Evolutionary conservation across 2,329 filamentous ascomycete species (phyloP), one percentile per base, ranked within the genome.

Genomic region (Lachnellula cervina): DNA sequence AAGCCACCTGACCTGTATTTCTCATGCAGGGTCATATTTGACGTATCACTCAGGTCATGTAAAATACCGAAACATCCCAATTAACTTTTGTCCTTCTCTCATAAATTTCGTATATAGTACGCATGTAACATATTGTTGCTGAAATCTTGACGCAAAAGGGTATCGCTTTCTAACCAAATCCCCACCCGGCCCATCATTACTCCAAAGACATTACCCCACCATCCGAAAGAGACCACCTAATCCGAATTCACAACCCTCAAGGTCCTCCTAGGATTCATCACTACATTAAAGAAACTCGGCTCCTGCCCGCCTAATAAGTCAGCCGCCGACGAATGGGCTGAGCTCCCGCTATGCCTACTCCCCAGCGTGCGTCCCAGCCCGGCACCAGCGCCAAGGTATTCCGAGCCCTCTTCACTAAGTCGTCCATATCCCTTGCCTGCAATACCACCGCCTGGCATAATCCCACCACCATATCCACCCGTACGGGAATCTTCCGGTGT

Each of bases 241-340:
- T 69, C 66, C 40, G 53, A 54, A 59, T 89, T 89, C 21, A 89
- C 84, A 37, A 89, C 85, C 65, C 84, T 76, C 72, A 89, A 72
- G 64, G 84, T 88, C 66, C 86, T 74, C 65, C 85, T 76, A 21
- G 86, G 86, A 58, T 85, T 86, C 70, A 89, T 70, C 64, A 89
- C 72, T 28, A 88, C 84, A 49, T 79, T 87, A 69, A 88, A 83
- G 71, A 89, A 90, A 56, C 80, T 87, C 57, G 87, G 87, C 68
- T 89, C 84, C 58, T 84, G 77, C 0, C 81, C 82, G 3, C 74
- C 76, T 16, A 87, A 65, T 59, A 88, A 65, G 64, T 86, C 82
- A 54, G 84, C 82, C 40, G 71, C 71, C 19, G 65, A 64, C 50
- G 69, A 70, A 51, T 70, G 69, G 42, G 66, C 70, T 21, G 69